Conservation (phyloP, 139 green algal species). For the Eudorina sp. region DNA sequence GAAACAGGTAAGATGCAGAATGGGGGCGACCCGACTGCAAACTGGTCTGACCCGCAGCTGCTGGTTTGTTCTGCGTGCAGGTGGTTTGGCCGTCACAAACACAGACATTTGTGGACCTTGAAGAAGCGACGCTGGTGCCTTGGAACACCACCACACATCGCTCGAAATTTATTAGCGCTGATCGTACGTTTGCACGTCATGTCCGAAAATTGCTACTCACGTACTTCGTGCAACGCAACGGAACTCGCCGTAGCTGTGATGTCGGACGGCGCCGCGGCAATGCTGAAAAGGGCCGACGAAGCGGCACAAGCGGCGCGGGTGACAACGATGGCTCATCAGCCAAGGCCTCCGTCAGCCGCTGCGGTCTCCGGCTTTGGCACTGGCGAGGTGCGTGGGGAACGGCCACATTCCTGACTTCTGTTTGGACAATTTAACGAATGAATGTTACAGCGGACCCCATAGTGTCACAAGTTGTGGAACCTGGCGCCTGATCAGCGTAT, state of each 20-base stretch:
- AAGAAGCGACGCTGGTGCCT: background rate
- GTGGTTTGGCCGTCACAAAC: background rate
- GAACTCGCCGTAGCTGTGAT: background rate
- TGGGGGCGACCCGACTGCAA: too few relatives aligned
- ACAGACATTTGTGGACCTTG: background rate
- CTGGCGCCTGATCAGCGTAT: too few relatives aligned
- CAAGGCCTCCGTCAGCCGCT: background rate
- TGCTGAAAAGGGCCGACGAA: background rate
- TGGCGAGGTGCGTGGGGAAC: background rate
- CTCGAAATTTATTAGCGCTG: background rate
- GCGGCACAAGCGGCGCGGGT: background rate
- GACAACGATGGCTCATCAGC: background rate
- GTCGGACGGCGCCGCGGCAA: background rate
- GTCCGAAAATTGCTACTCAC: background rate
- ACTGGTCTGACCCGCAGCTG: too few relatives aligned
- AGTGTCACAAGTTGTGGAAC: too few relatives aligned
- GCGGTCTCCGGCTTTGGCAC: background rate
- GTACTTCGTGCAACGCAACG: constrained; percentile 11
- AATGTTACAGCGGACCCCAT: too few relatives aligned
- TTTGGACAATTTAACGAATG: too few relatives aligned
- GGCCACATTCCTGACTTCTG: background rate
- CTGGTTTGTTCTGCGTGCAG: too few relatives aligned
- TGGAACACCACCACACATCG: background rate
- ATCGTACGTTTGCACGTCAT: background rate
- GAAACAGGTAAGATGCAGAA: background rate